Conservation (phyloP, 108 stramenopile genomes). For the Phaeodactylum tricornutum region DNA sequence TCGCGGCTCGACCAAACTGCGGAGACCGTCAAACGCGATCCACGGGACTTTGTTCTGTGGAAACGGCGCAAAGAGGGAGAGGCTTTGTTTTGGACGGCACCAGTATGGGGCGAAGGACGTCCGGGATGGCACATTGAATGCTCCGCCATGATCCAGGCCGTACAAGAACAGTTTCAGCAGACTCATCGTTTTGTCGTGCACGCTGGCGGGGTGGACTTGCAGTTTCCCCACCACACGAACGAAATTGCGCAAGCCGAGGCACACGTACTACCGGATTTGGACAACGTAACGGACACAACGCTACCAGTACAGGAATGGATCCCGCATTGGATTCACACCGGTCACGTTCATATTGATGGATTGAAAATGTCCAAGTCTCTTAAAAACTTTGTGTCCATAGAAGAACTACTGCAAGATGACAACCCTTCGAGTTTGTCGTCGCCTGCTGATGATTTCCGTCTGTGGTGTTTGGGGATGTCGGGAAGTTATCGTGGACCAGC, state of each 20-base stretch:
- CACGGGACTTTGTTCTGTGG: slow-evolving; percentile 98
- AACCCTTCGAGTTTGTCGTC: slow-evolving; percentile 14
- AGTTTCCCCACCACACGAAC: slow-evolving; percentile 99
- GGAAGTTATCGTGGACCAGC: slow-evolving; percentile 73
- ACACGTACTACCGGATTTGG: slow-evolving; percentile 9
- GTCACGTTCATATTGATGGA: slow-evolving; percentile 96
- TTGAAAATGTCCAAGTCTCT: slow-evolving; percentile 97
- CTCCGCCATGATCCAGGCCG: slow-evolving; percentile 80
- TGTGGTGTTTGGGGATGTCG: slow-evolving; percentile 78
- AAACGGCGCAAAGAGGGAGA: slow-evolving; percentile 56
- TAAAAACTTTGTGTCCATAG: slow-evolving; percentile 89
- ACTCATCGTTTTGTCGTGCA: slow-evolving; percentile 64
- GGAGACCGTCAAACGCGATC: slow-evolving; percentile 44
- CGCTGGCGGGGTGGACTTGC: slow-evolving; percentile 92
- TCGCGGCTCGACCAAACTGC: background rate
- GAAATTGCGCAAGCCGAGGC: slow-evolving; percentile 95
- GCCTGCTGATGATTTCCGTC: slow-evolving; percentile 77
- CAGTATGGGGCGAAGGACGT: slow-evolving; percentile 92
- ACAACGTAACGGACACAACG: background rate
- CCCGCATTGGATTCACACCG: slow-evolving; percentile 96
- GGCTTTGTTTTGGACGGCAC: slow-evolving; percentile 68
- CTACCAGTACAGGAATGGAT: slow-evolving; percentile 71
- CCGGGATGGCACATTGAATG: slow-evolving; percentile 99
- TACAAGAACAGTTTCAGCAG: slow-evolving; percentile 12
- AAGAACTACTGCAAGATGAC: background rate